A percentile compares a stretch with the other conserved stretches of the same genome.
phyloP scores from a whole-genome alignment of 164 flowering plant species.

The Aristolochia contorta region DNA sequence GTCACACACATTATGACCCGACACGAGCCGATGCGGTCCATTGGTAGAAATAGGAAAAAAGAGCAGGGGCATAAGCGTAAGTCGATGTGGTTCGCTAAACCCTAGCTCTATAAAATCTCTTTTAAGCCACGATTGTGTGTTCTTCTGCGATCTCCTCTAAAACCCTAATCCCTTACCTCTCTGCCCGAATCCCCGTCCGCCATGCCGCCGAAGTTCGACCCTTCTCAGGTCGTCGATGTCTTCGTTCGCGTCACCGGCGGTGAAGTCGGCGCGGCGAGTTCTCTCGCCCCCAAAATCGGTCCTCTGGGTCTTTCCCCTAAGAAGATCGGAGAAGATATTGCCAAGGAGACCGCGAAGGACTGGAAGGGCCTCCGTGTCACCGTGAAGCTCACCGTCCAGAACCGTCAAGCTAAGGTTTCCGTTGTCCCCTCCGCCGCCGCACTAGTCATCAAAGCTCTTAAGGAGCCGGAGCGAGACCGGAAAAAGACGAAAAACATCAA shows the following conservation, averaged over 20 bases:
- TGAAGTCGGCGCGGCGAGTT: slow-evolving; percentile 70
- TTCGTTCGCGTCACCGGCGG: slow-evolving; percentile 76
- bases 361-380: slow-evolving; percentile 82
- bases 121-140: background rate
- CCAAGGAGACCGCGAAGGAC: slow-evolving; percentile 72
- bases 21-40: too few species aligned
- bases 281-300: slow-evolving; percentile 73
- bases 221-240: slow-evolving; percentile 60
- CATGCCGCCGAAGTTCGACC: slow-evolving; percentile 77
- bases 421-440: slow-evolving; percentile 73
- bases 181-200: background rate
- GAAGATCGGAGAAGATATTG: slow-evolving; percentile 73
- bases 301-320: slow-evolving; percentile 74
- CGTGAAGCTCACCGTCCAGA: slow-evolving; percentile 72
- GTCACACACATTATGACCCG: too few species aligned
- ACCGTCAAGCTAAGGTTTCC: slow-evolving; percentile 68
- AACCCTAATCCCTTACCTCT: slow-evolving; percentile 1
- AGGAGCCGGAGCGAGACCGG: slow-evolving; percentile 71
- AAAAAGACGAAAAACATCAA: slow-evolving; percentile 71
- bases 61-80: background rate
- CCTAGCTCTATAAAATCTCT: background rate
- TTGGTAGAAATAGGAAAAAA: too few species aligned
- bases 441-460: slow-evolving; percentile 59
- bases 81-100: background rate
- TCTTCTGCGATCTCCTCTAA: background rate